Conservation (phyloP, 768 basidiomycete species). For the Hortiboletus campestris region DNA sequence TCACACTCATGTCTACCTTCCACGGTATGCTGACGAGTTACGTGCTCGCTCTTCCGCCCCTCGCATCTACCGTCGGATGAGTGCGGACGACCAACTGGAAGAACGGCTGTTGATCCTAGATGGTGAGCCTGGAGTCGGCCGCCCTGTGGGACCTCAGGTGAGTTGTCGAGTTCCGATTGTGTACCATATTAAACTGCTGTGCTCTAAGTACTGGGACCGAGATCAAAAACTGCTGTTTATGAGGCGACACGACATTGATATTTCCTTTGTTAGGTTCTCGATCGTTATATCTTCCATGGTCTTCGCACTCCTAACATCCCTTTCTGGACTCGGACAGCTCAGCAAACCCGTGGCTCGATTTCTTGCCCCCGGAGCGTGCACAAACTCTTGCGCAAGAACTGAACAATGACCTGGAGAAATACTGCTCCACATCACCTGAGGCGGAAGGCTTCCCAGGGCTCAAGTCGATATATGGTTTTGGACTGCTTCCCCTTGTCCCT, state of each 20-base stretch:
- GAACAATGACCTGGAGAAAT: conserved; percentile 75
- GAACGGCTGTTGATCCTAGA: conserved; percentile 78
- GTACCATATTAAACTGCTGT: conserved; percentile 8
- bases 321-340: conserved; percentile 51
- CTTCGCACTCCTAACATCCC: conserved; percentile 16
- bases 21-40: conserved; percentile 70
- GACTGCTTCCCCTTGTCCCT: conserved; percentile 79
- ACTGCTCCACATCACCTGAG: conserved; percentile 66
- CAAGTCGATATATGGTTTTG: conserved; percentile 79
- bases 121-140: conserved; percentile 74
- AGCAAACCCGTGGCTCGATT: conserved; percentile 93
- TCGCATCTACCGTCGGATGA: conserved; percentile 54
- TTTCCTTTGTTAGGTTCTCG: conserved; percentile 71
- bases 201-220: conserved; percentile 67
- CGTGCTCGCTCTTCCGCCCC: conserved; percentile 64
- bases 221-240: conserved; percentile 81
- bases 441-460: conserved; percentile 34
- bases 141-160: conserved; percentile 78
- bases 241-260: conserved; percentile 76
- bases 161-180: conserved; percentile 3
- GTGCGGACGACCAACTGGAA: conserved; percentile 46
- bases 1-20: conserved; percentile 85
- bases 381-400: conserved; percentile 63
- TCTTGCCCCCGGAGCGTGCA: conserved; percentile 68
- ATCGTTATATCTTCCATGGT: not conserved